phyloP scores from a whole-genome alignment of 805 yeast genomes.

The Nakazawaea wyomingensis region DNA sequence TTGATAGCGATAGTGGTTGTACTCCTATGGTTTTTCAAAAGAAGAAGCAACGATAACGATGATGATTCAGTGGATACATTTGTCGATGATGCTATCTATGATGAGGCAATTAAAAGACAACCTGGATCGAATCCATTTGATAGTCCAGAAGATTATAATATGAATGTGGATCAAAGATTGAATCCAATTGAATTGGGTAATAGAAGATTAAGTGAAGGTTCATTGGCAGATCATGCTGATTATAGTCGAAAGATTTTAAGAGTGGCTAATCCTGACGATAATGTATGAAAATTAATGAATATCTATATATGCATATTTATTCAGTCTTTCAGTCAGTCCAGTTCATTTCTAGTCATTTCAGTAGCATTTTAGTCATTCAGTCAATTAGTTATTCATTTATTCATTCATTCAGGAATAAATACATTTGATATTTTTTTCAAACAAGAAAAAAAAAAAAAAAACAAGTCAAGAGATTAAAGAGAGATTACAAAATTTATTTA shows the following conservation, averaged over 20 bases:
- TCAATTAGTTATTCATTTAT: too few relatives aligned
- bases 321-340: too few relatives aligned
- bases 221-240: slow-evolving; percentile 81
- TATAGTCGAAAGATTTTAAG: slow-evolving; percentile 75
- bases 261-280: slow-evolving; percentile 84
- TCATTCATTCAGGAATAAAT: too few relatives aligned
- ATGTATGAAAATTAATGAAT: too few relatives aligned
- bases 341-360: too few relatives aligned
- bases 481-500: too few relatives aligned
- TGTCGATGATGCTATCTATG: slow-evolving; percentile 52
- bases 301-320: too few relatives aligned
- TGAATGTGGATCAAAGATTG: slow-evolving; percentile 52
- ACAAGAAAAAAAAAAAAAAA: too few relatives aligned
- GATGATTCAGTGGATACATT: slow-evolving; percentile 30
- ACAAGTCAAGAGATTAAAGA: too few relatives aligned
- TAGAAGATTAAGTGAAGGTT: slow-evolving; percentile 79
- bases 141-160: slow-evolving; percentile 46
- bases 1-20: slow-evolving; percentile 23
- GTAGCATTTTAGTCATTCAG: too few relatives aligned
- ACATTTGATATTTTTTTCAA: too few relatives aligned
- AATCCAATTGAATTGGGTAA: slow-evolving; percentile 79
- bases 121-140: slow-evolving; percentile 54
- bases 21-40: slow-evolving; percentile 31
- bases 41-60: slow-evolving; percentile 24
- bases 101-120: slow-evolving; percentile 51